A percentile compares a stretch with the other conserved stretches of the same genome.
phyloP scores from a whole-genome alignment of 495 filamentous ascomycete species.

The Physcia stellaris region DNA sequence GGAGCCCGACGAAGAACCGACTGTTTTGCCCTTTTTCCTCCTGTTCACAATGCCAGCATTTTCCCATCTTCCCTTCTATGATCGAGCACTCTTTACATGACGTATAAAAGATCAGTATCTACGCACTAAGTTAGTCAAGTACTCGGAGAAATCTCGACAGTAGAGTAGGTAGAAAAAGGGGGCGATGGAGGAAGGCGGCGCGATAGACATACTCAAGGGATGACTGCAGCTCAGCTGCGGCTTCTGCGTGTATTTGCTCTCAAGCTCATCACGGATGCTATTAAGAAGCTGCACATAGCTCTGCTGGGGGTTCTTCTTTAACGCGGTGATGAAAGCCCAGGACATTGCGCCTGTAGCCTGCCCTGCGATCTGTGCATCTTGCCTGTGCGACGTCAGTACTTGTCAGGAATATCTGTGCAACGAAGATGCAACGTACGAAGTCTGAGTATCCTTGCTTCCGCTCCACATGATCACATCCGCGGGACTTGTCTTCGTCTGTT shows the following conservation, averaged over 20 bases:
- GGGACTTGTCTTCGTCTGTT: constrained; percentile 83
- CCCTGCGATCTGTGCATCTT: constrained; percentile 52
- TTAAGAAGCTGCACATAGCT: constrained; percentile 93
- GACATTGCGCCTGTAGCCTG: constrained; percentile 97
- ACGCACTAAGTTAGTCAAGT: constrained; percentile 18
- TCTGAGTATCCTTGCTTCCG: constrained; percentile 92
- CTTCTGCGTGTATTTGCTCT: constrained; percentile 85
- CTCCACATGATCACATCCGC: constrained; percentile 98
- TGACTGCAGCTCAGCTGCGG: constrained; percentile 95
- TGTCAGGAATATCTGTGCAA: too few species aligned
- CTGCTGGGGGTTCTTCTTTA: constrained; percentile 96
- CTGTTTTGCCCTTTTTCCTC: too few species aligned
- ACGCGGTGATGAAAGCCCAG: constrained; percentile 85
- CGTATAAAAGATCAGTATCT: constrained; percentile 53
- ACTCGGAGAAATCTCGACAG: constrained; percentile 12
- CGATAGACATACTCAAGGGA: constrained; percentile 61
- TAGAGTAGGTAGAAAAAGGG: constrained; percentile 12
- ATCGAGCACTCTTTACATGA: too few species aligned
- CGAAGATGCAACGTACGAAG: constrained; percentile 76
- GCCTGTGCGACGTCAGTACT: constrained; percentile 31
- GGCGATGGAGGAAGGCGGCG: constrained; percentile 8
- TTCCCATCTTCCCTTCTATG: too few species aligned
- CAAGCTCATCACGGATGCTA: constrained; percentile 84
- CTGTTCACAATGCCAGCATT: too few species aligned
- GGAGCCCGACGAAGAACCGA: too few species aligned